phyloP scores from a whole-genome alignment of 129 eudicot species.

The Ambrosia trifida region DNA sequence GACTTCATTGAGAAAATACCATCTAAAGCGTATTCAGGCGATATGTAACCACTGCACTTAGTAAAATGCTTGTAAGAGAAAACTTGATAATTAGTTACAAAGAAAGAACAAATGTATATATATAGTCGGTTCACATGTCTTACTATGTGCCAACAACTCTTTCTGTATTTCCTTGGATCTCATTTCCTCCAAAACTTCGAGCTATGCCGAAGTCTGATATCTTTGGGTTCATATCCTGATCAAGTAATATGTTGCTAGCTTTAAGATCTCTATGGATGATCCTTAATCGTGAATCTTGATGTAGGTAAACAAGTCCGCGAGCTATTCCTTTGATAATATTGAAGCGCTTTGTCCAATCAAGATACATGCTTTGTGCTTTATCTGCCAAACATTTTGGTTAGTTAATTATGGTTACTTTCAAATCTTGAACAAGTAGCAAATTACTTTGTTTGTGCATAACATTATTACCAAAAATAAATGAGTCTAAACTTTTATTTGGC shows the following conservation, averaged over 20 bases:
- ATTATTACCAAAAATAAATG: constrained; percentile 1
- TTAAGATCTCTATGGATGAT: too few relatives aligned
- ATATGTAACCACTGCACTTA: too few relatives aligned
- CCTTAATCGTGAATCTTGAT: constrained; percentile 44
- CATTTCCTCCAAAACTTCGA: constrained; percentile 47
- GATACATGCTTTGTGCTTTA: too few relatives aligned
- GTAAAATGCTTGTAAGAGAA: too few relatives aligned
- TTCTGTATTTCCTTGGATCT: constrained; percentile 36
- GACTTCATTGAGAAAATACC: too few relatives aligned
- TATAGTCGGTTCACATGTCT: constrained; percentile 1
- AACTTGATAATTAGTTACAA: too few relatives aligned
- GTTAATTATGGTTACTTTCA: background rate
- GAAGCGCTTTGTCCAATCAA: constrained; percentile 46
- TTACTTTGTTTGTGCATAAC: background rate
- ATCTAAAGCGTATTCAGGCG: too few relatives aligned
- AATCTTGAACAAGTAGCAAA: background rate
- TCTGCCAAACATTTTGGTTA: too few relatives aligned
- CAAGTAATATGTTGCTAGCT: too few relatives aligned
- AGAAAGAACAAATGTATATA: background rate
- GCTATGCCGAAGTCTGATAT: constrained; percentile 10
- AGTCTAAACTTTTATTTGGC: too few relatives aligned
- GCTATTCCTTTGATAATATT: constrained; percentile 51
- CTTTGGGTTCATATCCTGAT: too few relatives aligned
- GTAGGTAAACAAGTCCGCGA: constrained; percentile 53
- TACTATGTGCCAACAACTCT: constrained; percentile 55